Base-by-base conservation (phyloP, 2,329 filamentous ascomycete genomes). In the Parafenestella ontariensis region DNA sequence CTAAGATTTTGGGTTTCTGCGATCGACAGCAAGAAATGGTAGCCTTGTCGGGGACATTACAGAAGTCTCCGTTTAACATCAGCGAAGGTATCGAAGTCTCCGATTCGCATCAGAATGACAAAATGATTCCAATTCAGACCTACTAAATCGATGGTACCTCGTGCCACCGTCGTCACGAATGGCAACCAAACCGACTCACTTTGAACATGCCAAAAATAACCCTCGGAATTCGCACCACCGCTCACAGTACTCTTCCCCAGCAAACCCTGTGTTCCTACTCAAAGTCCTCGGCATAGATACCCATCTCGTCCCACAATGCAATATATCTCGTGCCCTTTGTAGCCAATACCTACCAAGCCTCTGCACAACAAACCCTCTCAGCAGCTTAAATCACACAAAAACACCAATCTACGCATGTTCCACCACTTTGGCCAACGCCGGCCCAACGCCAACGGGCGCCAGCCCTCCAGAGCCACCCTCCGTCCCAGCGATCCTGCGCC, bases 401-500 rank as follows among this genome's bases (percentile, higher is more conserved):
- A 40, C 29, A 37, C 24, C 41, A 24, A 23, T 44, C 55, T 55
- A 58, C 50, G 65, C 60, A 71, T 58, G 58, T 66, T 58, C 55
- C 58, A 68, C 62, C 60, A 50, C 54, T 61, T 65, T 62, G 48
- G 52, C 52, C 41, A 21, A 40, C 17, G 31, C 40, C 39, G 17
- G 31, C 33, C 29, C 6, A 17, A 49, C 39, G 49, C 29, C 23
- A 34, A 21, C 20, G 37, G 37, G 20, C 36, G 36, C 24, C 39
- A 54, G 49, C 49, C 49, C 56, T 58, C 53, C 53, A 45, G 40
- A 36, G 11, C n/a, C 26, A 23, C 13, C 23, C 13, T 20, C 20
- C 29, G 43, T 43, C 17, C 61, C 59, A 66, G 60, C 61, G 59
- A 66, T 64, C 51, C 54, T 49, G 60, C 49, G 23, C 52, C 52